Evolutionary conservation across 352 stramenopile species (phyloP).

Genomic region (Thraustotheca clavata): DNA sequence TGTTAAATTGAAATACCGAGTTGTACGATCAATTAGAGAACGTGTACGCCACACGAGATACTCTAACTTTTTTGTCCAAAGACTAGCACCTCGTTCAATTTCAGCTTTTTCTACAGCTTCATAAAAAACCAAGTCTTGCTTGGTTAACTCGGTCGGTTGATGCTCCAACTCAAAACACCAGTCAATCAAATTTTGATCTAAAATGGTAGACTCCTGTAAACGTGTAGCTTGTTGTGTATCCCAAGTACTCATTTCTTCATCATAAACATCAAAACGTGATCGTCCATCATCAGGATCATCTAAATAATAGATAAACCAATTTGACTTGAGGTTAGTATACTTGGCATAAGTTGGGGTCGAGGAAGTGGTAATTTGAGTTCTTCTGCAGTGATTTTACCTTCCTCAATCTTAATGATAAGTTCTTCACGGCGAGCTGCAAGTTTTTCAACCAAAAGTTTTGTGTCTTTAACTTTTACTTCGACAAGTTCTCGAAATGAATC

Average conservation of each 20-base stretch:
- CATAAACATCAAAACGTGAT: constrained; percentile 12
- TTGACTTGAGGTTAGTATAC: background rate
- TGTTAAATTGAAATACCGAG: background rate
- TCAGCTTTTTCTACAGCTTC: background rate
- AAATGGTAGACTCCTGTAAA: background rate
- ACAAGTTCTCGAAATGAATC: constrained; percentile 9
- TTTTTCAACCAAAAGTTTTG: background rate
- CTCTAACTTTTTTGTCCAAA: constrained; percentile 15
- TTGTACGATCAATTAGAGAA: constrained; percentile 11
- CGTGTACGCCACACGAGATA: constrained; percentile 19
- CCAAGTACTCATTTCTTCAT: constrained; percentile 7
- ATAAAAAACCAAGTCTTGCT: background rate
- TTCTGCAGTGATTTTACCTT: background rate
- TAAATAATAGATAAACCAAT: background rate
- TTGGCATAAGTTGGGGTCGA: background rate
- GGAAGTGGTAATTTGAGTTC: background rate
- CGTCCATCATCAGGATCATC: background rate
- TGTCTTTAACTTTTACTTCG: background rate
- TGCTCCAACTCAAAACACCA: background rate
- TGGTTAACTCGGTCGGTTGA: background rate
- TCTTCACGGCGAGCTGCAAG: background rate
- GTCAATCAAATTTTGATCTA: background rate
- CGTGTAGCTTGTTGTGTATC: background rate
- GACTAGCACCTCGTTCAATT: background rate
- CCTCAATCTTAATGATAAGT: background rate